Evolutionary conservation across 805 yeast species (phyloP), one percentile per base, ranked within the genome.

Genomic region (Candida mattraensis): DNA sequence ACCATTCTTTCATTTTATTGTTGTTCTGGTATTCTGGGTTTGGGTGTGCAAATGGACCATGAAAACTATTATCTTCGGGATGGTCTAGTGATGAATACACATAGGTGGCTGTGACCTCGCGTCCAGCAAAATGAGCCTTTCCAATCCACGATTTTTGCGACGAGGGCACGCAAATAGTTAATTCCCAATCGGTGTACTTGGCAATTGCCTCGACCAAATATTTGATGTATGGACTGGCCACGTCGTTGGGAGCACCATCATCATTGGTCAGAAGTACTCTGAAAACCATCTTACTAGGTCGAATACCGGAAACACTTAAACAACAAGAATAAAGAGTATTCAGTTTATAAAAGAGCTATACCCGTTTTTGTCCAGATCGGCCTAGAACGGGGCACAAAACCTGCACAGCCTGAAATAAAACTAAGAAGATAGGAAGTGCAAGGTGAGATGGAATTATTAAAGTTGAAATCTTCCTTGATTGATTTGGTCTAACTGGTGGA

Each of bases 101-200:
- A 54, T 77, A 85, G 2, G 75, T 67, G 1, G 83, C 75, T 2
- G 76, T 63, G 25, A 83, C 65, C 18, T 76, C 72, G 44, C 74
- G 72, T 5, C 87, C 91, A 0, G 94, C 94, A 53, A 93, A 79
- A 66, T 89, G 97, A 5, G 99, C 98, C 60, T 93, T 93, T 23
- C 96, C 96, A 39, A 88, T 91, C 99, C 99, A 93, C 10, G 97
- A 89, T 50, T 93, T 69, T 51, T 76, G 81, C 39, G 87, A 95
- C 35, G 79, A 74, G 9, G 99, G 99, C 3, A 93, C 82, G 18
- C 83, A 88, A 14, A 89, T 79, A 16, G 88, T 78, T 20, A 89
- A 62, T 18, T 83, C 76, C 98, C 98, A 91, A 55, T 86, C 78
- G 5, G 96, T 86, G 35, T 66, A 50, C 26, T 67, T 56, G 28